These are phyloP conservation scores for Pistacia vera DNA, from an alignment of 345 rosid species.

Conservation along the genomic window DNA sequence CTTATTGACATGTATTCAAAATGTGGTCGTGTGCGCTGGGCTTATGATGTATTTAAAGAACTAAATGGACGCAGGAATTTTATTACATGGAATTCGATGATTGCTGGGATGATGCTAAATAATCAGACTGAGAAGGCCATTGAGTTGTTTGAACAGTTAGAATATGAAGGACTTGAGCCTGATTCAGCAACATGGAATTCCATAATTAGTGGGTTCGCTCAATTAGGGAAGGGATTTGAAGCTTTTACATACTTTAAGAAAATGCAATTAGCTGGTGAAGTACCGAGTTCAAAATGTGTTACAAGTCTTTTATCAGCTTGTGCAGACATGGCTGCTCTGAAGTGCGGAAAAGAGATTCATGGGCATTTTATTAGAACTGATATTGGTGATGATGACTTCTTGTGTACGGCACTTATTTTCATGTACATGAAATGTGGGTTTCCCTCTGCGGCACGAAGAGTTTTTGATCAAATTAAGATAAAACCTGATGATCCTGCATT, in stretches of 20 bases:
- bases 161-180: constrained; percentile 49
- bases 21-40: constrained; percentile 53
- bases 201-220: constrained; percentile 62
- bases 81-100: constrained; percentile 63
- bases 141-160: constrained; percentile 48
- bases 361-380: constrained; percentile 46
- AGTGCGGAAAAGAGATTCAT: constrained; percentile 61
- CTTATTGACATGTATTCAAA: constrained; percentile 70
- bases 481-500: constrained; percentile 64
- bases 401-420: constrained; percentile 54
- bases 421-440: constrained; percentile 72
- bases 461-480: constrained; percentile 44
- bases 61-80: constrained; percentile 45
- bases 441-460: constrained; percentile 40
- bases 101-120: constrained; percentile 65
- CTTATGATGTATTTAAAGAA: constrained; percentile 43
- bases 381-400: constrained; percentile 38
- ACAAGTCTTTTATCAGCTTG: constrained; percentile 66
- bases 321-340: constrained; percentile 46
- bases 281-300: constrained; percentile 55
- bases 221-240: constrained; percentile 45
- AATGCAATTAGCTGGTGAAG: constrained; percentile 46
- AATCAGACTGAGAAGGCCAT: constrained; percentile 46
- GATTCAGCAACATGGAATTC: constrained; percentile 77
- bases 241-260: constrained; percentile 56